Percentiles rank a stretch among this genome's conserved stretches.
These are phyloP conservation scores for Apiotrichum akiyoshidainum DNA, from an alignment of 1,284 basidiomycete genomes.

Conservation along the genomic window DNA sequence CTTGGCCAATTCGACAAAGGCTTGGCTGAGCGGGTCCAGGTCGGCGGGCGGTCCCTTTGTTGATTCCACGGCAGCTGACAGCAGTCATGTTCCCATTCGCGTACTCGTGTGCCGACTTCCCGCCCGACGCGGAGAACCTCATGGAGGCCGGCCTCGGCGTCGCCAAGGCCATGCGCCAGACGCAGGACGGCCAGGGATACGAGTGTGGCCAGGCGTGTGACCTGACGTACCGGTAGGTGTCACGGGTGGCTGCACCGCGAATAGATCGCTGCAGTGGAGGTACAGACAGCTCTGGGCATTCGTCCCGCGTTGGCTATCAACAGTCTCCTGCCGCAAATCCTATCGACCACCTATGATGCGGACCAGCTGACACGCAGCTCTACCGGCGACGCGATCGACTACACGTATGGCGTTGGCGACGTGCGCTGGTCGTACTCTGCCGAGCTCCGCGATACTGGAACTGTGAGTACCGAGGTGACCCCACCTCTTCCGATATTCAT, in stretches of 20 bases:
- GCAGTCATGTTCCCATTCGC: slow-evolving; percentile 66
- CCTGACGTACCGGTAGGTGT: slow-evolving; percentile 60
- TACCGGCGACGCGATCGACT: slow-evolving; percentile 72
- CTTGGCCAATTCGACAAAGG: too few relatives aligned
- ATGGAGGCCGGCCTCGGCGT: slow-evolving; percentile 73
- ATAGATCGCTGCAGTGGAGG: too few relatives aligned
- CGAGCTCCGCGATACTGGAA: slow-evolving; percentile 77
- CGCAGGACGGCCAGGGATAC: slow-evolving; percentile 58
- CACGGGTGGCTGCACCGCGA: too few relatives aligned
- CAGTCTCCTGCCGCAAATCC: too few relatives aligned
- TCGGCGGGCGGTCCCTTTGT: too few relatives aligned
- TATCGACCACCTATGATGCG: too few relatives aligned
- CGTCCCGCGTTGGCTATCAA: neutral
- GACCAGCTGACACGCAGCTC: slow-evolving; percentile 21
- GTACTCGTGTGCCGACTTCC: slow-evolving; percentile 64
- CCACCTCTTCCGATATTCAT: neutral
- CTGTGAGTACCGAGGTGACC: slow-evolving; percentile 54
- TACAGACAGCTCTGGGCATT: too few relatives aligned
- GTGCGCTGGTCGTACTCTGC: slow-evolving; percentile 74
- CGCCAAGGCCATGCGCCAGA: slow-evolving; percentile 58
- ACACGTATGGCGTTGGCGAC: slow-evolving; percentile 63
- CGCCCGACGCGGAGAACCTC: slow-evolving; percentile 76
- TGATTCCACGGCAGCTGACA: too few relatives aligned
- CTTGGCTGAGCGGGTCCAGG: too few relatives aligned
- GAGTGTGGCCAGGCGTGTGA: slow-evolving; percentile 67